Evolutionary conservation across 768 basidiomycete genomes (phyloP).

Genomic region (Trametes meyenii): DNA sequence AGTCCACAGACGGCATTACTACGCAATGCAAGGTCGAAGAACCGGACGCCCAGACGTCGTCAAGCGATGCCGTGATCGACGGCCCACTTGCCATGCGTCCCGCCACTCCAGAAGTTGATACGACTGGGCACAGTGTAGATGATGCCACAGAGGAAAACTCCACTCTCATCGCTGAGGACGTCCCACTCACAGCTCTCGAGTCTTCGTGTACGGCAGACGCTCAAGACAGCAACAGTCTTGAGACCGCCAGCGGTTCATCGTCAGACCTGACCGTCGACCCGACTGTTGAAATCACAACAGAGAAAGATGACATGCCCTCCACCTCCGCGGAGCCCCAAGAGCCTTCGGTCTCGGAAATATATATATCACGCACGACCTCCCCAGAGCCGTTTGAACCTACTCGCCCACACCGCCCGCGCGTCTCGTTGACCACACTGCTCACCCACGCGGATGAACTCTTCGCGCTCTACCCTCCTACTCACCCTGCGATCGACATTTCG

Average conservation of each 20-base stretch:
- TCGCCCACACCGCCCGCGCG: conserved; percentile 32
- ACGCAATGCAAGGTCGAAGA: not conserved
- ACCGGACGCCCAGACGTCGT: not conserved
- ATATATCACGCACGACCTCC: conserved; percentile 1
- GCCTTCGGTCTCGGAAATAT: conserved; percentile 10
- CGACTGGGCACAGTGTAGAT: too few relatives aligned
- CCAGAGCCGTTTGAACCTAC: conserved; percentile 13
- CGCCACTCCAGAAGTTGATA: too few relatives aligned
- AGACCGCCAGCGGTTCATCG: not conserved
- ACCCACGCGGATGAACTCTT: conserved; percentile 61
- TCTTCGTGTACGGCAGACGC: not conserved
- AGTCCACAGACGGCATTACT: not conserved
- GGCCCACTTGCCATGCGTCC: too few relatives aligned
- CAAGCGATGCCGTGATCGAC: not conserved
- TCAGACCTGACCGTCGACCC: not conserved
- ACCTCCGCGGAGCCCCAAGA: not conserved
- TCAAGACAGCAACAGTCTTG: not conserved
- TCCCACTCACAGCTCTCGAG: too few relatives aligned
- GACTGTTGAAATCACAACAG: not conserved
- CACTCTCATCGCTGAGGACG: too few relatives aligned
- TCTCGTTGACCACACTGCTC: conserved; percentile 55
- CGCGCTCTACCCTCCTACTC: conserved; percentile 58
- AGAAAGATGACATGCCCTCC: not conserved
- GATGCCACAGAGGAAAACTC: too few relatives aligned
- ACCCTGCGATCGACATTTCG: conserved; percentile 53